phyloP scores from a whole-genome alignment of 441 rosid species.

The Melianthus villosus region DNA sequence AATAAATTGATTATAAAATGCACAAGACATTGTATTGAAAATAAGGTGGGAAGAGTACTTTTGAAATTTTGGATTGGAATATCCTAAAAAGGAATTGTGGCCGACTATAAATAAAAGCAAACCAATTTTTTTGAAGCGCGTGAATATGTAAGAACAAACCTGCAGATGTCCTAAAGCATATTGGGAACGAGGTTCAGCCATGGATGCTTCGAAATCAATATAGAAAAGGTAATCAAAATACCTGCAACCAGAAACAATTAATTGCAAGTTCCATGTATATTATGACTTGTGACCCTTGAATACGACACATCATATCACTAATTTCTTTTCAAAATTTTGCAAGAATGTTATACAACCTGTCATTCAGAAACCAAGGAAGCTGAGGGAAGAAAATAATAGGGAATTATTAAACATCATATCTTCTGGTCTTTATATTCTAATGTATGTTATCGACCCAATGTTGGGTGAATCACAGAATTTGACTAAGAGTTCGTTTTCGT shows the following conservation, averaged over 20 bases:
- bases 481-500: too few species aligned
- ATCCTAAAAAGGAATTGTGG: not conserved
- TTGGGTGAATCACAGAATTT: too few species aligned
- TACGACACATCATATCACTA: not conserved
- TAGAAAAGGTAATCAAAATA: conserved; percentile 50
- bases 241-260: conserved; percentile 19
- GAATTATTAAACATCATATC: too few species aligned
- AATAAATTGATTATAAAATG: too few species aligned
- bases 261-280: not conserved
- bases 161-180: conserved; percentile 43
- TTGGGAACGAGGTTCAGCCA: conserved; percentile 55
- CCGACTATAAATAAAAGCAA: not conserved
- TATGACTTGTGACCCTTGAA: not conserved
- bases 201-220: conserved; percentile 53
- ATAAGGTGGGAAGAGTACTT: too few species aligned
- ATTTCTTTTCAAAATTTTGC: not conserved
- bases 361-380: too few species aligned
- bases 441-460: too few species aligned
- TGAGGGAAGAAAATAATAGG: too few species aligned
- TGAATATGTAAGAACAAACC: conserved; percentile 14
- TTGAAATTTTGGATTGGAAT: too few species aligned
- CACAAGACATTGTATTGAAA: too few species aligned
- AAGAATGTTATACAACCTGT: too few species aligned
- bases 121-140: not conserved
- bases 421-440: too few species aligned